Evolutionary conservation across 192 early-diverging fungal genomes (phyloP), one percentile per base, ranked within the genome.

Genomic region (Coemansia sp.): DNA sequence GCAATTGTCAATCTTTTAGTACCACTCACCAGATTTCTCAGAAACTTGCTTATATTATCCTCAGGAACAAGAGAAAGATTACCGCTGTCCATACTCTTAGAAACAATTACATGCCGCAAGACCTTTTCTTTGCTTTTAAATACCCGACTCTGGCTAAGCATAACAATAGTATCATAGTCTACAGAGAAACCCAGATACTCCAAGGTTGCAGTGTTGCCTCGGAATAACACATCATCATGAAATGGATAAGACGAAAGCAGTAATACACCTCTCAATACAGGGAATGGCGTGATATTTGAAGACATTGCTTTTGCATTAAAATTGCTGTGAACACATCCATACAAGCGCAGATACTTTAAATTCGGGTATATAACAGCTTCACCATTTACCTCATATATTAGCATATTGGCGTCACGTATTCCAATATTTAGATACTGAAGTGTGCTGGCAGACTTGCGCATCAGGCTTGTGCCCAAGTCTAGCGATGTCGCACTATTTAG

Each of bases 171-270:
- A 14, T 53, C 8, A 2, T 27, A 11, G 3, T 53, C 11, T 14
- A 53, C 0, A 27, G 8, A 10, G 6, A 53, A 2, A 11, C 4
- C 3, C 9, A 65, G 14, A 7, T 19, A 34, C 46, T 66, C 48
- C 9, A 66, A 46, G 11, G 48, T 66, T 2, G 34, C 31, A 34
- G 17, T 12, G 34, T 66, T 66, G 14, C 64, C 64, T 9, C 64
- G 48, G 32, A 66, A 66, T 5, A 66, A 14, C 7, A 51, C 48
- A 53, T 53, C 64, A 17, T 66, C 46, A 4, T 32, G 17, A 12
- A 51, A 66, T 31, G 31, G 31, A 32, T 66, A 53, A 25, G 21
- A 6, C 5, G 8, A 10, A 5, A 14, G n/a, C 1, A 46, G 31
- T 19, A 11, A 14, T 15, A 66, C 7, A 7, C n/a, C 31, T 10